phyloP scores from a whole-genome alignment of 2,329 filamentous ascomycete genomes.

The Sarocladium strictum region DNA sequence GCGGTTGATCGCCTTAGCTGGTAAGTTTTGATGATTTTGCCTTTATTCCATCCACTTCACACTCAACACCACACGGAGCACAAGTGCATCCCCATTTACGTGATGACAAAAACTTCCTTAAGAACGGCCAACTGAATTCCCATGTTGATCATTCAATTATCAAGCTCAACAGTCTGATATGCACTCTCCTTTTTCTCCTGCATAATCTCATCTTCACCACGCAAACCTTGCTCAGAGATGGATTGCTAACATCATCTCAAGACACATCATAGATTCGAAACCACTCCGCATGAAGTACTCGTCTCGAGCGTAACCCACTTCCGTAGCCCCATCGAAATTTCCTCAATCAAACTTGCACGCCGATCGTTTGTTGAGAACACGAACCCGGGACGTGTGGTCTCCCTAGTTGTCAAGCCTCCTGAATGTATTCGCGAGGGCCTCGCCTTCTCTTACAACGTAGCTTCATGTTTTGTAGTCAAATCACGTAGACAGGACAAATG shows the following conservation, averaged over 20 bases:
- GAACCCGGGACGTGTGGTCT: too few relatives aligned
- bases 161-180: conserved; percentile 62
- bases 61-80: not conserved
- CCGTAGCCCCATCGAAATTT: too few relatives aligned
- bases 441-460: too few relatives aligned
- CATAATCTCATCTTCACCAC: not conserved
- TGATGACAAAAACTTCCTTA: conserved; percentile 56
- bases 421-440: too few relatives aligned
- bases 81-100: conserved; percentile 16
- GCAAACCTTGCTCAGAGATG: not conserved
- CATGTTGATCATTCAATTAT: conserved; percentile 52
- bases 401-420: too few relatives aligned
- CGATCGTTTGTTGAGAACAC: too few relatives aligned
- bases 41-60: conserved; percentile 10
- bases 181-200: not conserved
- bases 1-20: not conserved
- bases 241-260: conserved; percentile 1
- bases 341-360: too few relatives aligned
- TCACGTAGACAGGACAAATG: too few relatives aligned
- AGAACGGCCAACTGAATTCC: conserved; percentile 61
- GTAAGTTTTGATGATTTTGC: conserved; percentile 12
- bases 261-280: too few relatives aligned
- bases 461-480: too few relatives aligned
- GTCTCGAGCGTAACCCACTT: too few relatives aligned
- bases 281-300: too few relatives aligned